Evolutionary conservation across 192 early-diverging fungal genomes (phyloP), one percentile per base, ranked within the genome.

Genomic region (Diversispora epigaea): DNA sequence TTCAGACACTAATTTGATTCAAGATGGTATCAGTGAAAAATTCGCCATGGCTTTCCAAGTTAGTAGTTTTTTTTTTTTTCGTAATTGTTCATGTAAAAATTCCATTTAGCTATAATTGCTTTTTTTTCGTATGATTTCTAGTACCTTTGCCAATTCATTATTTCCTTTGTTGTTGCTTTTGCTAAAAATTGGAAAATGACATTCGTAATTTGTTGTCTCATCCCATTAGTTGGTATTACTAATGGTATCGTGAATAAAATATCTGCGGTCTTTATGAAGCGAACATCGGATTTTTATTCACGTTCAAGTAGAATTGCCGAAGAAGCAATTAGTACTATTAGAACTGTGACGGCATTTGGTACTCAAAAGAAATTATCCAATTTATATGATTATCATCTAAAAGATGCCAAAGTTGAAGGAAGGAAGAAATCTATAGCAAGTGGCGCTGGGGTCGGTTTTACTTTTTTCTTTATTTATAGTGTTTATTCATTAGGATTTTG

Each of bases 1-100:
- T 63, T 86, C 88, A 43, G 95, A 97, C 62, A 95, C 93, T 45
- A 88, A 92, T 46, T 71, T 96, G 78, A 89, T 98, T 54, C 93
- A 98, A 82, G 95, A 96, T 68, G 95, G 93, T 43, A 91, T 94
- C 45, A 86, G 86, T 15, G 94, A 95, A 64, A 96, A 96, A 77
- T 85, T 93, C 49, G 86, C 91, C 72, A 80, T 93, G 68, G 82
- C 91, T 39, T 58, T 95, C 41, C 2, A 19, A 3, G 68, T 69
- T 54, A 69, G 19, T 69, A 9, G 11, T 15, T 25, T 39, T 32
- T 32, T 32, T 2, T 46, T 4, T n/a, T 10, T 25, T 50, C 11
- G 43, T 22, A 52, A 4, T 21, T 68, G 14, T 14, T 50, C n/a
- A 47, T 6, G 10, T 40, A 11, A 15, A 43, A 17, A 39, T 41